phyloP scores from a whole-genome alignment of 768 basidiomycete genomes.

The Hygrophorus russula region DNA sequence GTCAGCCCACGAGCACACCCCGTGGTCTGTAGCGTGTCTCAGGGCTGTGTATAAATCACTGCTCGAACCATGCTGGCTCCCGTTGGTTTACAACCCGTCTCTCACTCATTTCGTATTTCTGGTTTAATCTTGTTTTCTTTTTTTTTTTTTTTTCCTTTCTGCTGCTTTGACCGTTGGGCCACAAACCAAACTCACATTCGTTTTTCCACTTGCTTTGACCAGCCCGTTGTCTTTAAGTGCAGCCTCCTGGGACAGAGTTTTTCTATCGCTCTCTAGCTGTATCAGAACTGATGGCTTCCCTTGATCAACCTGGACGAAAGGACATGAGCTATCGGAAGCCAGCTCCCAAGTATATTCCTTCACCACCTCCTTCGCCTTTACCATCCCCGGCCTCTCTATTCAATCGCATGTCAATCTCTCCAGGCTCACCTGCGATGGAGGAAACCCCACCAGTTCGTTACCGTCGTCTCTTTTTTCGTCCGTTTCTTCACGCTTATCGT shows the following conservation, averaged over 20 bases:
- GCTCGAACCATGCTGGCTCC: not conserved
- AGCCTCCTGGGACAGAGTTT: not conserved
- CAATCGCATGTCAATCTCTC: slow-evolving; percentile 4
- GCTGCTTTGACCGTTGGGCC: not conserved
- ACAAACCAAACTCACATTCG: not conserved
- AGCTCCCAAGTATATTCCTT: slow-evolving; percentile 55
- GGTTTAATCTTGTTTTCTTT: too few relatives aligned
- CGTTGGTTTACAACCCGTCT: too few relatives aligned
- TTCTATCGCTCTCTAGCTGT: not conserved
- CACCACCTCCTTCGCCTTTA: slow-evolving; percentile 40
- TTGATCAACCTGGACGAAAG: not conserved
- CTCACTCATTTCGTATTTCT: not conserved
- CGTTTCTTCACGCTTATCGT: not conserved
- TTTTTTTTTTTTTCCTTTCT: not conserved
- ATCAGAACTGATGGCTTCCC: not conserved
- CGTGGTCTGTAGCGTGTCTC: too few relatives aligned
- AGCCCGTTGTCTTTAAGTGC: not conserved
- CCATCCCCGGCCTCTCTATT: slow-evolving; percentile 6
- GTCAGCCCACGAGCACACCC: too few relatives aligned
- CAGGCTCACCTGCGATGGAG: not conserved
- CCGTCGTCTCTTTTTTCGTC: not conserved
- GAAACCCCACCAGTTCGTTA: slow-evolving; percentile 4
- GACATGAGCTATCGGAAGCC: slow-evolving; percentile 61
- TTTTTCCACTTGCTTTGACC: not conserved
- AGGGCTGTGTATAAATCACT: slow-evolving; percentile 6